Base-by-base conservation (phyloP, 768 basidiomycete genomes). In the Suillus sp. region DNA sequence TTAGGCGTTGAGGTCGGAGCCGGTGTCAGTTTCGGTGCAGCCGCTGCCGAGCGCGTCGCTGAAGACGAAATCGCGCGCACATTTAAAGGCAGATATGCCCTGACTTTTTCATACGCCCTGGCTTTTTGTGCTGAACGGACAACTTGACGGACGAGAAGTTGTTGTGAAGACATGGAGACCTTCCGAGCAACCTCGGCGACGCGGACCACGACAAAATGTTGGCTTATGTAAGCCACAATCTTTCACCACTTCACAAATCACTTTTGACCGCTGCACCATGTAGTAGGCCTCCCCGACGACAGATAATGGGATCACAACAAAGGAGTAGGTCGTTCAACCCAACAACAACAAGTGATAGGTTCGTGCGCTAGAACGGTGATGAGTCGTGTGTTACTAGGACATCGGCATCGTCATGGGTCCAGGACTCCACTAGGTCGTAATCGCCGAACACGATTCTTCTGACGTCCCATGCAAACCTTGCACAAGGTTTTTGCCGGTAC, bases 51-150 rank as follows among this genome's bases (percentile, higher is more conserved):
- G 25, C 55, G 55, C 25, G 55, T 56, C 9, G 18, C 35, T 18
- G 55, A 38, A 25, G 22, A 56, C 38, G 55, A 56, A 56, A 56
- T 38, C 37, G 18, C 37, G 55, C 55, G 55, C 25, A 56, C 55
- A 56, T 38, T 56, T 10, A 25, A 1, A 25, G 22, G 13, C 2
- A 22, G 8, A 25, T 56, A 10, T 27, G 16, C 25, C 9, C 37
- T 38, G 10, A 27, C 16, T 25, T 25, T 25, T 18, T 18, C 27
- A 37, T 56, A 6, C 25, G 10, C 55, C 2, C 37, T 56, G 4
- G 16, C 25, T 38, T 27, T 25, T 5, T 10, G 55, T 3, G 22
- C 37, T 56, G 22, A 38, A 38, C 55, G 25, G 27, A 38, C 18
- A 1, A 38, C 55, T 25, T 18, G 37, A 27, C 37, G 55, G 9